phyloP scores from a whole-genome alignment of 805 yeast genomes.

The Torulaspora franciscae region DNA sequence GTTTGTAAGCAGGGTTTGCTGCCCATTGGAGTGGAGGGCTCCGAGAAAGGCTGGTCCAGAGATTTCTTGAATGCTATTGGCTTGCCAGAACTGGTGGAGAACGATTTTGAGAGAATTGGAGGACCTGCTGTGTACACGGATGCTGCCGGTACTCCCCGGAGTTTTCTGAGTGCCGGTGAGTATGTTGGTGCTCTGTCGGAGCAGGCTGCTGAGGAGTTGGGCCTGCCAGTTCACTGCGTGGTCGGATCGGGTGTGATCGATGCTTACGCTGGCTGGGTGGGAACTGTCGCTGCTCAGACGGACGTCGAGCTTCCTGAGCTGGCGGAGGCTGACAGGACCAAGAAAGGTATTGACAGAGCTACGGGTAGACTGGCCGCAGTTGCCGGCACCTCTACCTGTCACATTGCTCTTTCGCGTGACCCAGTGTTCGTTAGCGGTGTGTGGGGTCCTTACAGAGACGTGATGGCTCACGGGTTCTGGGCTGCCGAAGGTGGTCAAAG shows the following conservation, averaged over 20 bases:
- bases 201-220: conserved; percentile 73
- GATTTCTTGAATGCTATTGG: conserved; percentile 68
- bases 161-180: conserved; percentile 83
- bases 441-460: conserved; percentile 98
- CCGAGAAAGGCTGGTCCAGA: conserved; percentile 82
- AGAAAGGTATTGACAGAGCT: conserved; percentile 50
- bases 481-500: conserved; percentile 99
- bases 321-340: conserved; percentile 45
- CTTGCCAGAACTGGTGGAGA: conserved; percentile 69
- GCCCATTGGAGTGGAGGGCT: conserved; percentile 86
- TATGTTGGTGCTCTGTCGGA: conserved; percentile 67
- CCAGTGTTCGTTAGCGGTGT: conserved; percentile 92
- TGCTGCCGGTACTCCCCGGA: conserved; percentile 16
- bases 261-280: conserved; percentile 98
- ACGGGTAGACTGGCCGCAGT: conserved; percentile 92
- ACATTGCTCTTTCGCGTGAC: conserved; percentile 76
- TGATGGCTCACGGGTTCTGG: conserved; percentile 86
- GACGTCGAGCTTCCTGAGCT: conserved; percentile 49
- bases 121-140: conserved; percentile 76
- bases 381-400: conserved; percentile 98
- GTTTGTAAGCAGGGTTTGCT: conserved; percentile 95
- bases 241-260: conserved; percentile 97
- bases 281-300: conserved; percentile 90
- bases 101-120: conserved; percentile 75
- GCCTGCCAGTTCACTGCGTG: conserved; percentile 69